phyloP scores from a whole-genome alignment of 805 yeast species.

The Lachancea fermentati region DNA sequence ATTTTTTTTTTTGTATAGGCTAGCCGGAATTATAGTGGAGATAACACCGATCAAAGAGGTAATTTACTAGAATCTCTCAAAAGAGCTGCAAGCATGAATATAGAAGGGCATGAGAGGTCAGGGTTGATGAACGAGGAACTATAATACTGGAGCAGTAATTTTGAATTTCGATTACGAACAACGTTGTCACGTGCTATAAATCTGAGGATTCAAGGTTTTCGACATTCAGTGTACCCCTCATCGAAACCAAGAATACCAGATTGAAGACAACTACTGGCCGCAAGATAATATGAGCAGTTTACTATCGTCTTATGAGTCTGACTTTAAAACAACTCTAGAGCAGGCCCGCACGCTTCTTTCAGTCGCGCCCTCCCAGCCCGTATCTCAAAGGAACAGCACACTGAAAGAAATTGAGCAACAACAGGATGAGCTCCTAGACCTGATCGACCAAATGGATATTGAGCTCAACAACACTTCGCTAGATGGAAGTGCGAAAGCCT shows the following conservation, averaged over 20 bases:
- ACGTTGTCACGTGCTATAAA: too few species aligned
- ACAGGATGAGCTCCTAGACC: constrained; percentile 42
- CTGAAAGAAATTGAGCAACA: constrained; percentile 27
- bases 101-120: too few species aligned
- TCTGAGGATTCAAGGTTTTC: too few species aligned
- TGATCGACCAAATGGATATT: constrained; percentile 78
- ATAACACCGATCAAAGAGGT: background rate
- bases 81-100: too few species aligned
- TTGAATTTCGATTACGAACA: too few species aligned
- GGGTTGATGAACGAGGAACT: too few species aligned
- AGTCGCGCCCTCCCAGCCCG: constrained; percentile 16
- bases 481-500: constrained; percentile 41
- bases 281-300: constrained; percentile 30
- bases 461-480: constrained; percentile 72
- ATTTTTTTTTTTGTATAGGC: background rate
- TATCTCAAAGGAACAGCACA: constrained; percentile 22
- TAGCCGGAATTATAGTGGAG: background rate
- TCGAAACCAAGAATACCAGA: too few species aligned
- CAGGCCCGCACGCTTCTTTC: constrained; percentile 19
- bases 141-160: too few species aligned
- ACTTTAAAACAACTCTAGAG: constrained; percentile 31
- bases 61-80: too few species aligned
- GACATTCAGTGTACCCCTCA: too few species aligned
- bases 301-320: constrained; percentile 35
- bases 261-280: too few species aligned